Conservation (phyloP, 305 asterid species). For the Fraxinus baroniana region DNA sequence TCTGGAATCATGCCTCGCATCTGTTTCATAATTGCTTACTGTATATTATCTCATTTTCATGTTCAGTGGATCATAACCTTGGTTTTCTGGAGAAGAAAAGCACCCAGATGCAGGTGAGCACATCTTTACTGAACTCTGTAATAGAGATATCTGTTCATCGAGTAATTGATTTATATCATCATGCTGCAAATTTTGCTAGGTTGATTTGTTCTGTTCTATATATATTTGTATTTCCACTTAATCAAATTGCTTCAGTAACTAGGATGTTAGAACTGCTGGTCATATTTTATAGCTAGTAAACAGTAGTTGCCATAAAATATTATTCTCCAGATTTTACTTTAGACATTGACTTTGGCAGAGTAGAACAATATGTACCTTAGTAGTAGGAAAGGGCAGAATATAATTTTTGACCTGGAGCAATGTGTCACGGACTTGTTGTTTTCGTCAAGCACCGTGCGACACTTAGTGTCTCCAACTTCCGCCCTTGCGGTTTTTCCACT, state of each 20-base stretch:
- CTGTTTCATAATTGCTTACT: slow-evolving; percentile 30
- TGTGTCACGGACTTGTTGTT: no score
- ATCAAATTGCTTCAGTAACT: background rate
- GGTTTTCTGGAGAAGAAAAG: slow-evolving; percentile 71
- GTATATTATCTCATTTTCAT: slow-evolving; percentile 28
- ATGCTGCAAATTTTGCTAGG: slow-evolving; percentile 20
- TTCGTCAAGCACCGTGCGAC: no score
- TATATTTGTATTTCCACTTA: background rate
- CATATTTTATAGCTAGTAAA: background rate
- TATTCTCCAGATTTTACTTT: background rate
- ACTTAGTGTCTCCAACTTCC: no score
- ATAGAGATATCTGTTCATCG: background rate
- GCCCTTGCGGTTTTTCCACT: no score
- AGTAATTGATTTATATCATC: slow-evolving; percentile 10
- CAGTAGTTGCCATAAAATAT: background rate
- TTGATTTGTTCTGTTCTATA: background rate
- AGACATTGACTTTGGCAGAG: background rate
- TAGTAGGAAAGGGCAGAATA: background rate
- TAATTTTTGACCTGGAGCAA: background rate
- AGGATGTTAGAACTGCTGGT: background rate
- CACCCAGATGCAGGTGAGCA: slow-evolving; percentile 70
- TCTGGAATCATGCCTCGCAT: background rate
- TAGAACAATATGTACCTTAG: background rate
- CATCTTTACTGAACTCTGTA: slow-evolving; percentile 11
- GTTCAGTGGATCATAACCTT: slow-evolving; percentile 66